These are phyloP conservation scores for Chrysophaeum taylorii DNA, from an alignment of 352 stramenopile genomes.

Conservation along the genomic window DNA sequence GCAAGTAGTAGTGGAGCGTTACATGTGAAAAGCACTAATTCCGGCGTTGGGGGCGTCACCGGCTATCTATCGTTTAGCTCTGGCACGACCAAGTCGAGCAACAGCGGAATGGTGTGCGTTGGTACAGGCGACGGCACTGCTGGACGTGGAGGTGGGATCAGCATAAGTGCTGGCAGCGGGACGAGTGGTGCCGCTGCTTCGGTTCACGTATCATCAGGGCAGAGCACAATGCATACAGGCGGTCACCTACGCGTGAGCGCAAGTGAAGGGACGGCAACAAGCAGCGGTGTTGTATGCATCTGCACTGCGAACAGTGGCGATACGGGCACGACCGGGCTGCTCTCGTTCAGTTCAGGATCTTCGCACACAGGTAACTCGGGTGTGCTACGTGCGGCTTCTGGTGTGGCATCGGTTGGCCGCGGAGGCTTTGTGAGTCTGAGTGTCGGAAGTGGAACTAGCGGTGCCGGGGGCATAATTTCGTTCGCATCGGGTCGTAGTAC, in stretches of 20 bases:
- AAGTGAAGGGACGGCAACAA: background rate
- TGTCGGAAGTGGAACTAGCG: background rate
- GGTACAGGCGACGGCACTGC: too few species aligned
- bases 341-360: conserved; percentile 26
- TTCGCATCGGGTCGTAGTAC: conserved; percentile 34
- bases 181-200: conserved; percentile 16
- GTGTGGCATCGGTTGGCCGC: background rate
- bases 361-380: background rate
- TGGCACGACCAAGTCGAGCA: too few species aligned
- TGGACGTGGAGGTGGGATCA: conserved; percentile 21
- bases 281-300: background rate
- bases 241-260: background rate
- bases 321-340: background rate
- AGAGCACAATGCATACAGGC: background rate
- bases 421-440: background rate
- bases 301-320: background rate
- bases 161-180: conserved; percentile 23
- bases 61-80: too few species aligned
- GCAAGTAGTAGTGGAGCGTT: too few species aligned
- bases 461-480: background rate
- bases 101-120: too few species aligned
- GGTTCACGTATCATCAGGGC: background rate
- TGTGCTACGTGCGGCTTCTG: background rate
- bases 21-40: too few species aligned
- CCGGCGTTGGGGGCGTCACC: too few species aligned